These are phyloP conservation scores for Huntiella omanensis DNA, from an alignment of 2,329 filamentous ascomycete species.

Conservation along the genomic window DNA sequence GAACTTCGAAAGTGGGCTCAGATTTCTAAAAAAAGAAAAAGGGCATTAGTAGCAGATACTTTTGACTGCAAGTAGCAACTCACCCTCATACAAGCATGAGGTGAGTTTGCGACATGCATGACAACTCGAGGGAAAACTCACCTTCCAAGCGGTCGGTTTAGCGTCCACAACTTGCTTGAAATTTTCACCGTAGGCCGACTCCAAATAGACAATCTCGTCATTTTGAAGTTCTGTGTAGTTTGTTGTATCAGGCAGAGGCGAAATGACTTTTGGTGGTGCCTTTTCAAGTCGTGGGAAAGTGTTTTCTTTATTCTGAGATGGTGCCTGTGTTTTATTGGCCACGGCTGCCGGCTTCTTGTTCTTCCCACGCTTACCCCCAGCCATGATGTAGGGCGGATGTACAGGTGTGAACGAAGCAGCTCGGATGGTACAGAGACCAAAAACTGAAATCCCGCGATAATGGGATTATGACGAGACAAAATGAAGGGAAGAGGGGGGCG, in stretches of 20 bases:
- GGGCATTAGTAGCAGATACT: background rate
- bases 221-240: slow-evolving; percentile 72
- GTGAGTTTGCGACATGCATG: background rate
- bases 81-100: slow-evolving; percentile 4
- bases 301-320: slow-evolving; percentile 1
- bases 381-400: background rate
- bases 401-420: background rate
- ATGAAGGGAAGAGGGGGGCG: too few species aligned
- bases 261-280: background rate
- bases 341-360: background rate
- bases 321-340: background rate
- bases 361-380: background rate
- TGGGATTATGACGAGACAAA: too few species aligned
- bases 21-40: slow-evolving; percentile 41
- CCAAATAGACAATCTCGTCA: slow-evolving; percentile 69
- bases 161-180: slow-evolving; percentile 55
- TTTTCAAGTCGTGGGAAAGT: slow-evolving; percentile 31
- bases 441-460: background rate
- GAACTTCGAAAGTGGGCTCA: slow-evolving; percentile 66
- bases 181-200: slow-evolving; percentile 80
- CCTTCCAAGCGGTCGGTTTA: slow-evolving; percentile 62
- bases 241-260: slow-evolving; percentile 25
- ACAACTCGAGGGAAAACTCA: slow-evolving; percentile 20
- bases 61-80: background rate
- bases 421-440: background rate